These are phyloP conservation scores for Sclerotinia sclerotiorum DNA, from an alignment of 2,329 filamentous ascomycete genomes.

Conservation along the genomic window DNA sequence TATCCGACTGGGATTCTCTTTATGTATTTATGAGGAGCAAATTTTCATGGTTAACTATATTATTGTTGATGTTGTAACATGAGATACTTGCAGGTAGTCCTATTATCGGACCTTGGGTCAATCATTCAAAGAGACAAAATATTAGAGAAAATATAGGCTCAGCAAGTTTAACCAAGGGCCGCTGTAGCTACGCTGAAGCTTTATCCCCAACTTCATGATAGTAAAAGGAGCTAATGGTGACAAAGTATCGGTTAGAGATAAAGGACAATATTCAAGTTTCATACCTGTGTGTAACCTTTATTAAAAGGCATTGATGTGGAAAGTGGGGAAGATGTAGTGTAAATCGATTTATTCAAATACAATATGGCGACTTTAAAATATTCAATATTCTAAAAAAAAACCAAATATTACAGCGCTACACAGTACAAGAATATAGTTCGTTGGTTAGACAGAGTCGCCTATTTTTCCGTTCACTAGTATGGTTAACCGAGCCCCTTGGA, in stretches of 20 bases:
- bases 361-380: background rate
- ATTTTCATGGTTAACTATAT: background rate
- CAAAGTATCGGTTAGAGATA: rapidly evolving
- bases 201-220: too few species aligned
- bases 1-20: background rate
- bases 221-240: too few species aligned
- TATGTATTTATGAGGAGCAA: background rate
- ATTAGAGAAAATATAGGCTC: background rate
- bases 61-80: background rate
- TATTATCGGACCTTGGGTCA: too few species aligned
- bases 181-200: background rate
- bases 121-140: background rate
- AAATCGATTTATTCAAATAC: background rate
- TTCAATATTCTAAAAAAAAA: too few species aligned
- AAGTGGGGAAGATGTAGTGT: background rate
- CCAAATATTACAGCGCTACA: background rate
- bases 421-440: background rate
- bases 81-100: background rate
- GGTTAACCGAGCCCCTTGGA: background rate
- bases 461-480: background rate
- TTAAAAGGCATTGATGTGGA: background rate
- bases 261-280: too few species aligned
- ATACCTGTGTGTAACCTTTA: too few species aligned
- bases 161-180: background rate
- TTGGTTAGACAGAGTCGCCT: background rate